Evolutionary conservation across 1,284 basidiomycete species (phyloP).

Genomic region (Calocybe gambosa): DNA sequence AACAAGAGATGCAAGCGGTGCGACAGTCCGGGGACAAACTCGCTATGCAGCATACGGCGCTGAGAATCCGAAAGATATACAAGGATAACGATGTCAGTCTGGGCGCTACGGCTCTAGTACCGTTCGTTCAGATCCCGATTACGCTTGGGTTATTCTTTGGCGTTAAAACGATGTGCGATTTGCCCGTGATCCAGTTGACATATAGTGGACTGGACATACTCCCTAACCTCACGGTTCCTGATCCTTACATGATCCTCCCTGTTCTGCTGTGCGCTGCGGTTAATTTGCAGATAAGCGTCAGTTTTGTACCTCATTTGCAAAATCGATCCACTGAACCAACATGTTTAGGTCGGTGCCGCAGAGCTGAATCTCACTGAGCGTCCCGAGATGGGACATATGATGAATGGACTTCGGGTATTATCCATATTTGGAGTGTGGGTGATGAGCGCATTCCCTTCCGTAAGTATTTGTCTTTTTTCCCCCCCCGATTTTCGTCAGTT

Average conservation of each 20-base stretch:
- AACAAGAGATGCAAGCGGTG: slow-evolving; percentile 39
- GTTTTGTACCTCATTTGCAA: slow-evolving; percentile 20
- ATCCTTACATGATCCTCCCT: slow-evolving; percentile 80
- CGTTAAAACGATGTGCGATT: slow-evolving; percentile 63
- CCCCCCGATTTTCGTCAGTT: slow-evolving; percentile 1
- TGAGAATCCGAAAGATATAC: slow-evolving; percentile 61
- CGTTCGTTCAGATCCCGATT: slow-evolving; percentile 72
- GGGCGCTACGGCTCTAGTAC: slow-evolving; percentile 49
- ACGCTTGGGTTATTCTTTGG: slow-evolving; percentile 87
- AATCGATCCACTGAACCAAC: slow-evolving; percentile 1
- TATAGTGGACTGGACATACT: slow-evolving; percentile 76
- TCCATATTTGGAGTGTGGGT: slow-evolving; percentile 56
- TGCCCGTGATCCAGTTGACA: slow-evolving; percentile 70
- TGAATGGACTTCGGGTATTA: slow-evolving; percentile 66
- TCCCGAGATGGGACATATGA: slow-evolving; percentile 57
- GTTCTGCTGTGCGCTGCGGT: slow-evolving; percentile 57
- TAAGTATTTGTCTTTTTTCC: slow-evolving; percentile 25
- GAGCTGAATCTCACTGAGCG: slow-evolving; percentile 54
- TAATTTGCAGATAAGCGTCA: slow-evolving; percentile 67
- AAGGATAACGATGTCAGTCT: slow-evolving; percentile 68
- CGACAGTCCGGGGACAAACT: slow-evolving; percentile 41
- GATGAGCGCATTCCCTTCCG: slow-evolving; percentile 54
- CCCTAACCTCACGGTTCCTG: slow-evolving; percentile 71
- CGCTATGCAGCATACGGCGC: slow-evolving; percentile 46
- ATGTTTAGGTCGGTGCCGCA: slow-evolving; percentile 42